Percentiles rank a stretch among this genome's conserved stretches.
phyloP scores from a whole-genome alignment of 2,329 filamentous ascomycete species.

The Cordyceps tenuipes region DNA sequence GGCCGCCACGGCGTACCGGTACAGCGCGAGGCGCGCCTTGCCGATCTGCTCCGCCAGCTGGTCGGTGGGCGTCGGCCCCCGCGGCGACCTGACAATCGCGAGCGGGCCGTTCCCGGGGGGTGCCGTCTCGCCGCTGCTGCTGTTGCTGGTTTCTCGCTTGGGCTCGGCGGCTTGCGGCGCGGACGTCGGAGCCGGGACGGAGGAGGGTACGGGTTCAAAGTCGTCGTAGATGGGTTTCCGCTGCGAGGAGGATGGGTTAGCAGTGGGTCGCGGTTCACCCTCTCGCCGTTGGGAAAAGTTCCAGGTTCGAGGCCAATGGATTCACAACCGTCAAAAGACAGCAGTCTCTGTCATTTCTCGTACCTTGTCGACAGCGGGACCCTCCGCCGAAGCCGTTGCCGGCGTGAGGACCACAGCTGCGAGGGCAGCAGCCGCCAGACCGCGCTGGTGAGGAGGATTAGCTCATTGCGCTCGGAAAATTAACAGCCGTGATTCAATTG shows the following conservation, averaged over 20 bases:
- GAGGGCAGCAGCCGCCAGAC: constrained; percentile 41
- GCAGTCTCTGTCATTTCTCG: background rate
- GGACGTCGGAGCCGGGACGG: background rate
- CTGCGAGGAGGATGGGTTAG: constrained; percentile 12
- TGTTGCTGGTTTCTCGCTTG: background rate
- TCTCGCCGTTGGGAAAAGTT: background rate
- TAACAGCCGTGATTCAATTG: background rate
- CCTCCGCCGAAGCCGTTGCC: constrained; percentile 43
- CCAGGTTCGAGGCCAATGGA: background rate
- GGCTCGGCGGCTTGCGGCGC: background rate
- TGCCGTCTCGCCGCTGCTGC: background rate
- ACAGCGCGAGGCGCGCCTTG: constrained; percentile 69
- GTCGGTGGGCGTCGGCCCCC: constrained; percentile 73
- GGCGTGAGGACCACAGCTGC: constrained; percentile 41
- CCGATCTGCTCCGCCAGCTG: constrained; percentile 78
- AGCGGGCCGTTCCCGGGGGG: constrained; percentile 14
- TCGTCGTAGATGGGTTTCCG: constrained; percentile 78
- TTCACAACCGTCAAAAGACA: background rate
- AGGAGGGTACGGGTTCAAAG: constrained; percentile 31
- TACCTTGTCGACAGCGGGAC: constrained; percentile 22
- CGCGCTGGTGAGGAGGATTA: constrained; percentile 34
- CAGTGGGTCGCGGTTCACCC: constrained; percentile 13
- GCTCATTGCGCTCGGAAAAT: constrained; percentile 16
- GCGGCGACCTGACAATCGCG: constrained; percentile 18
- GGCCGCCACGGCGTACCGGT: constrained; percentile 62